These are phyloP conservation scores for Phytopythium montanum DNA, from an alignment of 352 stramenopile species.

Conservation along the genomic window DNA sequence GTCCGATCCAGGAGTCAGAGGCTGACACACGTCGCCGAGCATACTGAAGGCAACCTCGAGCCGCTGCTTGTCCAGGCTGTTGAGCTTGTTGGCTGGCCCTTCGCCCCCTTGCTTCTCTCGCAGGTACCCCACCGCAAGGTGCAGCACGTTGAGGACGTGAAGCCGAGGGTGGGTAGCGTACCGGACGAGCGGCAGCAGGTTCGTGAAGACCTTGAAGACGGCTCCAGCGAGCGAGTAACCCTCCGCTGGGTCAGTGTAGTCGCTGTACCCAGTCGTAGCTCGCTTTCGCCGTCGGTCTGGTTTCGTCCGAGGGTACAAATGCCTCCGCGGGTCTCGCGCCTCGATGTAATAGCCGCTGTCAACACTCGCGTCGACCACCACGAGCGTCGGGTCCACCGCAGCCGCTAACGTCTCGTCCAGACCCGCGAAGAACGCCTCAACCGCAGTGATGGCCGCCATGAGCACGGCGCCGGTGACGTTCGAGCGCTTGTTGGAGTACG, in stretches of 20 bases:
- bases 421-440: slow-evolving; percentile 56
- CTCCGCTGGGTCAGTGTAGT: neutral
- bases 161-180: slow-evolving; percentile 40
- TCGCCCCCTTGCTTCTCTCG: slow-evolving; percentile 16
- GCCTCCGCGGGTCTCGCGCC: slow-evolving; percentile 24
- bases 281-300: slow-evolving; percentile 9
- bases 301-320: slow-evolving; percentile 29
- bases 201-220: slow-evolving; percentile 38
- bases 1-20: slow-evolving; percentile 8
- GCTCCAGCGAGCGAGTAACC: slow-evolving; percentile 40
- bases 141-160: slow-evolving; percentile 59
- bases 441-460: slow-evolving; percentile 53
- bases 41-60: slow-evolving; percentile 38
- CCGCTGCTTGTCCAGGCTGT: slow-evolving; percentile 34
- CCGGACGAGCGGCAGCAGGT: slow-evolving; percentile 44
- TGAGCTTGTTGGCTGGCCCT: neutral
- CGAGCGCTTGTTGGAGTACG: slow-evolving; percentile 46
- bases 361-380: slow-evolving; percentile 25
- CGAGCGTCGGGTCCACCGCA: slow-evolving; percentile 43
- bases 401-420: slow-evolving; percentile 23
- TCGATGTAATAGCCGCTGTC: slow-evolving; percentile 18
- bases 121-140: slow-evolving; percentile 26
- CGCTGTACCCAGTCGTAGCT: neutral
- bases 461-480: slow-evolving; percentile 43
- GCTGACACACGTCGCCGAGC: slow-evolving; percentile 29